phyloP scores from a whole-genome alignment of 768 basidiomycete species.

The Phanerochaete sordida region DNA sequence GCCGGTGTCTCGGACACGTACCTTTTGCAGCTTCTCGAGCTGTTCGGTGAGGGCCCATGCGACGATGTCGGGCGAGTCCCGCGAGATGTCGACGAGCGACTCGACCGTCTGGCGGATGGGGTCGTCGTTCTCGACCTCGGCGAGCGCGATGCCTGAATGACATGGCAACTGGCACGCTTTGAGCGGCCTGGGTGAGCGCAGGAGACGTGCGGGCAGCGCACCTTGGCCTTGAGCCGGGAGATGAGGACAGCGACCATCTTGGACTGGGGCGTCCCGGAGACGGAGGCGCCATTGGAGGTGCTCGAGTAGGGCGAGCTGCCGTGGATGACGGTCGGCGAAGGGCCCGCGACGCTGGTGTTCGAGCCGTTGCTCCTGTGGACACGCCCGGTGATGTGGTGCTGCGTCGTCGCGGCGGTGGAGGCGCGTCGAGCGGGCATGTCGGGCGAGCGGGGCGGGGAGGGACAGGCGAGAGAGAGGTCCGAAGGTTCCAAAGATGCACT shows the following conservation, averaged over 20 bases:
- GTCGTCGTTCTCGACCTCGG: constrained; percentile 70
- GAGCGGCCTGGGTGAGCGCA: background rate
- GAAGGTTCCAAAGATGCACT: constrained; percentile 19
- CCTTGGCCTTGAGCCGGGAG: constrained; percentile 79
- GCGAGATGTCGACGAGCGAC: constrained; percentile 75
- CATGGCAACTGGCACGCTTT: constrained; percentile 63
- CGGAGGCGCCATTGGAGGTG: constrained; percentile 17
- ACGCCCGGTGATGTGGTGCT: constrained; percentile 36
- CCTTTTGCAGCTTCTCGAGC: constrained; percentile 75
- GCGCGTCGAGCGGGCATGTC: constrained; percentile 54
- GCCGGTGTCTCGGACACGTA: constrained; percentile 26
- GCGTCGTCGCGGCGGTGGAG: constrained; percentile 48
- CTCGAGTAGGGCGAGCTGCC: constrained; percentile 30
- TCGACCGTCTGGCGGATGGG: constrained; percentile 75
- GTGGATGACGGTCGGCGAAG: constrained; percentile 10
- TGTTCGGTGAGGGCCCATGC: constrained; percentile 74
- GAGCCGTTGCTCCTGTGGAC: constrained; percentile 66
- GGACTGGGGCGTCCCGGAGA: constrained; percentile 60
- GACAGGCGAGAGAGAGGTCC: background rate
- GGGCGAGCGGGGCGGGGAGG: background rate
- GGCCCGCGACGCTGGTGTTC: constrained; percentile 24
- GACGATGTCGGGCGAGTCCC: constrained; percentile 76
- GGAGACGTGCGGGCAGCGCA: constrained; percentile 25
- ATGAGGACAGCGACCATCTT: constrained; percentile 81
- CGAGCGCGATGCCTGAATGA: constrained; percentile 73